Evolutionary conservation across 2,329 filamentous ascomycete species (phyloP).

Genomic region (Fusarium camptoceras): DNA sequence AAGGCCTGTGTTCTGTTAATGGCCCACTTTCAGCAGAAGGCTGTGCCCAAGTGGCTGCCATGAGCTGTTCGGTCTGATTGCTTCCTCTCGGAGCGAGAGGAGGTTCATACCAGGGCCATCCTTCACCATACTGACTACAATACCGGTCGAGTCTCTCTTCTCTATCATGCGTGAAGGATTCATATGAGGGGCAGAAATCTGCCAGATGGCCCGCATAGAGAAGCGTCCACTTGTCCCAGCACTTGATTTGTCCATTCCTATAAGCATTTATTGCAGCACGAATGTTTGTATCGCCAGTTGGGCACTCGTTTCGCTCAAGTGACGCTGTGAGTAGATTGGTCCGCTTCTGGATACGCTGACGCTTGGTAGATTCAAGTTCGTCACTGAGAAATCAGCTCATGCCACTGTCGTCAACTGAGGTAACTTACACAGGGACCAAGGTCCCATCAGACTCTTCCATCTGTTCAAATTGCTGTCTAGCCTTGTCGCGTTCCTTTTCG

Average conservation of each 20-base stretch:
- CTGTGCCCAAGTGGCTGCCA: conserved; percentile 44
- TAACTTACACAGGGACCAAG: conserved; percentile 33
- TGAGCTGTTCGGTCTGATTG: conserved; percentile 31
- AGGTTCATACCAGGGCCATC: conserved; percentile 46
- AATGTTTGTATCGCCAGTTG: conserved; percentile 32
- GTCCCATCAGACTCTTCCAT: conserved; percentile 44
- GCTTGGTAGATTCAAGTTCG: conserved; percentile 43
- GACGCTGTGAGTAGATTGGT: conserved; percentile 20
- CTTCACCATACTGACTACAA: conserved; percentile 35
- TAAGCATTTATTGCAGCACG: conserved; percentile 40
- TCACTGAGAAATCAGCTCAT: conserved; percentile 31
- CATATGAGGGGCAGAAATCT: conserved; percentile 39
- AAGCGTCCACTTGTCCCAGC: conserved; percentile 44
- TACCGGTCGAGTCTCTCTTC: conserved; percentile 42
- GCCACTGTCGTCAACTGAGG: too few relatives aligned
- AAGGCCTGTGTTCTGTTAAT: conserved; percentile 2
- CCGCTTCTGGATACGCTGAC: conserved; percentile 27
- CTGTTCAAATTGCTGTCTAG: conserved; percentile 12
- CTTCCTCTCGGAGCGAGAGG: conserved; percentile 31
- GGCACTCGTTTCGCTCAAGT: conserved; percentile 19
- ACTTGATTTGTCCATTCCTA: conserved; percentile 31
- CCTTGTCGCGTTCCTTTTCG: conserved; percentile 30
- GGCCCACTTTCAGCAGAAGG: conserved; percentile 9
- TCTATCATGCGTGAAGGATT: conserved; percentile 43
- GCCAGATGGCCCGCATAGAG: conserved; percentile 40